Evolutionary conservation across 176 grass and related monocot genomes (phyloP).

Genomic region (Bothriochloa decipiens): DNA sequence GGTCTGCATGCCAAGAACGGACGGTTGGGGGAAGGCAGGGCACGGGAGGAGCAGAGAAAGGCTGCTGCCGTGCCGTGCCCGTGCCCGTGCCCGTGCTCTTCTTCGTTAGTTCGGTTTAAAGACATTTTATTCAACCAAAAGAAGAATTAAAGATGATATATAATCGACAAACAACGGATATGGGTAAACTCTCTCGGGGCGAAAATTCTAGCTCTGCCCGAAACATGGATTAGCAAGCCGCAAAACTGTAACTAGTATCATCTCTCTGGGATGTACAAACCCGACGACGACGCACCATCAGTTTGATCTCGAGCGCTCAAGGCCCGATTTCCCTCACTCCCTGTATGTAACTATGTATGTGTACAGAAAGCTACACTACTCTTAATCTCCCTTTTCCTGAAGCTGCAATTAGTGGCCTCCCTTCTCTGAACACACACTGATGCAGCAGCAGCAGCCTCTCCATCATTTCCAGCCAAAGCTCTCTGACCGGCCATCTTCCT

Average conservation of each 20-base stretch:
- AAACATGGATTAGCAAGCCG: conserved; percentile 54
- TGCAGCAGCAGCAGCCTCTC: background rate
- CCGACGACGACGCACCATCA: conserved; percentile 24
- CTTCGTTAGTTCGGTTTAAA: background rate
- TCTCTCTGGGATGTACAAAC: conserved; percentile 52
- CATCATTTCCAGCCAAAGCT: conserved; percentile 83
- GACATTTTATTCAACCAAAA: background rate
- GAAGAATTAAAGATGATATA: background rate
- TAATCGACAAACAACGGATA: conserved; percentile 12
- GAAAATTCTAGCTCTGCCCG: conserved; percentile 74
- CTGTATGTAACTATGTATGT: conserved; percentile 41
- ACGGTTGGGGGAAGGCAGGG: background rate
- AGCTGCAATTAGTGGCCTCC: background rate
- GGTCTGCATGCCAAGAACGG: background rate
- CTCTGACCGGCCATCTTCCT: conserved; percentile 77
- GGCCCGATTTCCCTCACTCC: conserved; percentile 36
- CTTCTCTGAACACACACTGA: conserved; percentile 19
- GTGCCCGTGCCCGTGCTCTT: background rate
- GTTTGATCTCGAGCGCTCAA: conserved; percentile 50
- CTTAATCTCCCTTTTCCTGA: background rate
- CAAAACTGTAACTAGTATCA: conserved; percentile 55
- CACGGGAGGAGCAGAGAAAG: background rate
- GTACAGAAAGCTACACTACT: conserved; percentile 48
- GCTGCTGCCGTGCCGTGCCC: background rate
- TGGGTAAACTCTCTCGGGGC: conserved; percentile 40